Evolutionary conservation across 208 protist species (phyloP).

Genomic region (Trypanosoma grayi): DNA sequence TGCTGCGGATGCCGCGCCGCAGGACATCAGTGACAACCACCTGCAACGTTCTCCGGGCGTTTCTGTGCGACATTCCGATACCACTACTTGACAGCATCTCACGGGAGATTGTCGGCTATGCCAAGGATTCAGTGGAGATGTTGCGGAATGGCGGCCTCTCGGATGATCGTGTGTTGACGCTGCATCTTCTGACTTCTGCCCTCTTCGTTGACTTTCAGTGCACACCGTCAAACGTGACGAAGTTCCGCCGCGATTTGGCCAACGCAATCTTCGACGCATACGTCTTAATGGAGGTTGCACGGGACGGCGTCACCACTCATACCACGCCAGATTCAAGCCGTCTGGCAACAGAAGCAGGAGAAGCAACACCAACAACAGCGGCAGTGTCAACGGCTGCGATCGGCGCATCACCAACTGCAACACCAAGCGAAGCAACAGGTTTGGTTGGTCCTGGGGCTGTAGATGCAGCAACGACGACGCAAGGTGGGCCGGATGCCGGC

Average conservation of each 20-base stretch:
- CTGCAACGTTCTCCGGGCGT: constrained; percentile 12
- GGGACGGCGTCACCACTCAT: background rate
- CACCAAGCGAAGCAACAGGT: background rate
- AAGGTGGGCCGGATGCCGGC: background rate
- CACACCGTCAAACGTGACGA: background rate
- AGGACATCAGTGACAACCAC: background rate
- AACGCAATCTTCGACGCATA: constrained; percentile 22
- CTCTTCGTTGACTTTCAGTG: constrained; percentile 18
- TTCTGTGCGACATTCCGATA: constrained; percentile 20
- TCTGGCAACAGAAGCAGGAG: background rate
- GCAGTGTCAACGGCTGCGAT: background rate
- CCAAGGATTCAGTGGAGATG: background rate
- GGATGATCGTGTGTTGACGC: constrained; percentile 6
- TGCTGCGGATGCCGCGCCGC: constrained; percentile 5
- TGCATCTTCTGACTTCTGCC: constrained; percentile 1
- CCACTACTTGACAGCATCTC: constrained; percentile 15
- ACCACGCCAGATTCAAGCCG: background rate
- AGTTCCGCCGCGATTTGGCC: constrained; percentile 22
- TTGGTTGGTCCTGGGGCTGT: background rate
- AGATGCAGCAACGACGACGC: background rate
- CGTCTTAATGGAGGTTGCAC: constrained; percentile 7
- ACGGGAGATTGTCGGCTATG: constrained; percentile 10
- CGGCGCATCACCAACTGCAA: background rate
- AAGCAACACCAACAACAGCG: background rate
- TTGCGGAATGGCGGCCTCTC: background rate